A percentile compares a stretch with the other conserved stretches of the same genome.
Evolutionary conservation across 441 rosid species (phyloP).

Genomic region (Pelargonium myrrhifolium): DNA sequence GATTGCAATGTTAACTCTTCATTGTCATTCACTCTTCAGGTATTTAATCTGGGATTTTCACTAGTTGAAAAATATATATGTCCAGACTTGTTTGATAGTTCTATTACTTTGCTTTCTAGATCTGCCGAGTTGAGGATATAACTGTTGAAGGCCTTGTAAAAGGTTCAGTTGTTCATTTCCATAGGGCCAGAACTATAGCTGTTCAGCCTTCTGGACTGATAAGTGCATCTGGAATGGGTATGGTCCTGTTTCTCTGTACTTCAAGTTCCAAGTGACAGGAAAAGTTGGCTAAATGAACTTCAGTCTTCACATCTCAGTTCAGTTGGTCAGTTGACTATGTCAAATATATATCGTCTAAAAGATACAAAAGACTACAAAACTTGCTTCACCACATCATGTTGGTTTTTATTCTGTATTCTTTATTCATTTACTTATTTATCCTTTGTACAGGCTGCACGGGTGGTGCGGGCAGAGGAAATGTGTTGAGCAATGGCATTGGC

Average conservation of each 20-base stretch:
- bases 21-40: slow-evolving; percentile 96
- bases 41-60: slow-evolving; percentile 28
- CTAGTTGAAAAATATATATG: slow-evolving; percentile 16
- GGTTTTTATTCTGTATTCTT: neutral
- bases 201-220: slow-evolving; percentile 71
- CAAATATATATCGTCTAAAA: slow-evolving; percentile 14
- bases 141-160: slow-evolving; percentile 69
- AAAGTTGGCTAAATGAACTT: neutral
- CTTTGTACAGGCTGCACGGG: slow-evolving; percentile 84
- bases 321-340: neutral
- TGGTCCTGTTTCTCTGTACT: slow-evolving; percentile 18
- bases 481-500: slow-evolving; percentile 66
- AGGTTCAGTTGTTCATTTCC: slow-evolving; percentile 97
- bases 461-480: slow-evolving; percentile 79
- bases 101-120: slow-evolving; percentile 38
- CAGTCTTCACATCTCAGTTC: neutral
- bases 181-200: slow-evolving; percentile 79
- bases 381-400: slow-evolving; percentile 1
- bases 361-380: slow-evolving; percentile 2
- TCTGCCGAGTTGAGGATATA: slow-evolving; percentile 98
- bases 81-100: slow-evolving; percentile 18
- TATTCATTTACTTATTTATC: neutral
- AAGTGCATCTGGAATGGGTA: slow-evolving; percentile 94
- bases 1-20: slow-evolving; percentile 99
- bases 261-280: slow-evolving; percentile 13